Evolutionary conservation across 2,329 filamentous ascomycete species (phyloP).

Genomic region (Cladosporium colombiae): DNA sequence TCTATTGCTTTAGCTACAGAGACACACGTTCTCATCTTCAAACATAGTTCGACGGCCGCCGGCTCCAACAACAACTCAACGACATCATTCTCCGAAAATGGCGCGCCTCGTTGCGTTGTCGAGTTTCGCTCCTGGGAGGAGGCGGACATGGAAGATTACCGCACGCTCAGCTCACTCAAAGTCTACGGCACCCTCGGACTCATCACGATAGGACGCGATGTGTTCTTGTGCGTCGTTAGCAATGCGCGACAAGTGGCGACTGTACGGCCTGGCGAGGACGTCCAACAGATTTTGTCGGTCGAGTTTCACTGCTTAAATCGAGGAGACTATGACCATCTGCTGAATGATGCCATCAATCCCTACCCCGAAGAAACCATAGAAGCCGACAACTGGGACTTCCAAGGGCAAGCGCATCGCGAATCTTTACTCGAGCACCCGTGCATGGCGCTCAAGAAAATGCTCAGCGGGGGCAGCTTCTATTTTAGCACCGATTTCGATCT

Average conservation of each 20-base stretch:
- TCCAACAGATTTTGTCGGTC: slow-evolving; percentile 82
- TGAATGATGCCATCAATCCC: slow-evolving; percentile 58
- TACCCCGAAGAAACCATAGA: slow-evolving; percentile 56
- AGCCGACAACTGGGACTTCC: slow-evolving; percentile 55
- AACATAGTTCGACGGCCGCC: slow-evolving; percentile 68
- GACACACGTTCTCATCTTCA: slow-evolving; percentile 79
- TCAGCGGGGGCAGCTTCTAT: slow-evolving; percentile 93
- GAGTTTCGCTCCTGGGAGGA: slow-evolving; percentile 71
- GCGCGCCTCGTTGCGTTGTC: slow-evolving; percentile 73
- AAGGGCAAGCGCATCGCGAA: slow-evolving; percentile 62
- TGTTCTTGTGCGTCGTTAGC: slow-evolving; percentile 89
- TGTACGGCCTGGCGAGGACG: slow-evolving; percentile 81
- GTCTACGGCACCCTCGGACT: slow-evolving; percentile 86
- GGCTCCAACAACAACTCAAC: slow-evolving; percentile 60
- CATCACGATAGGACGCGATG: slow-evolving; percentile 78
- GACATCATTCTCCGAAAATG: slow-evolving; percentile 38
- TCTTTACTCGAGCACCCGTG: slow-evolving; percentile 81
- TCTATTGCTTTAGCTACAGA: slow-evolving; percentile 83
- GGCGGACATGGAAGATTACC: slow-evolving; percentile 73
- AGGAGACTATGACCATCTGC: slow-evolving; percentile 78
- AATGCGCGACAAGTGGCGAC: slow-evolving; percentile 76
- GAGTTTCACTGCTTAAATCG: slow-evolving; percentile 92
- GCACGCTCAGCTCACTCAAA: slow-evolving; percentile 69
- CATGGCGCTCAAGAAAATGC: slow-evolving; percentile 82
- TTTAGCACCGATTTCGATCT: slow-evolving; percentile 98